phyloP scores from a whole-genome alignment of 441 rosid genomes.

The Capsella rubella region DNA sequence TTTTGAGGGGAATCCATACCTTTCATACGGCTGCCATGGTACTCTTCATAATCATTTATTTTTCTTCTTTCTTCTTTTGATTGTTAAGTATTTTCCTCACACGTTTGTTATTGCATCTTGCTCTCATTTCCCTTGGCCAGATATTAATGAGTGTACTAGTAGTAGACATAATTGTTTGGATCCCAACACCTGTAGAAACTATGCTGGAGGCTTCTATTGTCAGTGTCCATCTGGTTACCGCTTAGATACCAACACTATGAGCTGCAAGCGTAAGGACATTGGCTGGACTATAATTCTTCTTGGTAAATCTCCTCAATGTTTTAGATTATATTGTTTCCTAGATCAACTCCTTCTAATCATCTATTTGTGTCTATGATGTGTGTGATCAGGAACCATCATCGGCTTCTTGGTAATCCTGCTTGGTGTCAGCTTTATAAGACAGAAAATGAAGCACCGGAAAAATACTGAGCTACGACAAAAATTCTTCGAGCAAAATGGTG shows the following conservation, averaged over 20 bases:
- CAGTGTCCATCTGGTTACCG: not conserved
- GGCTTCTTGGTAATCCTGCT: conserved; percentile 27
- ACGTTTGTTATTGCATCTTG: not conserved
- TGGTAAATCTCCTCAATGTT: not conserved
- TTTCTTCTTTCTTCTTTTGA: not conserved
- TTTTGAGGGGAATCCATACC: conserved; percentile 33
- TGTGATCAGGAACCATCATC: conserved; percentile 4
- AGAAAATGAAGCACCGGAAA: not conserved
- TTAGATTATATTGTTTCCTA: not conserved
- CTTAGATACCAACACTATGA: not conserved
- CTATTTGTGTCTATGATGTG: not conserved
- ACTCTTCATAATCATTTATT: not conserved
- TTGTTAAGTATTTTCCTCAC: not conserved
- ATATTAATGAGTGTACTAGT: conserved; percentile 18
- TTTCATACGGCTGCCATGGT: conserved; percentile 28
- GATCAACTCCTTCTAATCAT: not conserved
- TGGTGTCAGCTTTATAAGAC: not conserved
- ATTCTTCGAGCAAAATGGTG: conserved; percentile 31
- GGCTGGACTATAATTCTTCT: conserved; percentile 5
- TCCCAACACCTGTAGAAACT: not conserved
- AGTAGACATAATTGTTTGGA: not conserved
- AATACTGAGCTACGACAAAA: conserved; percentile 6
- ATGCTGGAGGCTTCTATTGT: not conserved
- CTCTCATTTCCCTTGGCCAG: not conserved
- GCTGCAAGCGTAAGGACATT: not conserved